A percentile compares a stretch with the other conserved stretches of the same genome.
Evolutionary conservation across 1,284 basidiomycete species (phyloP).

Genomic region (Boletus nobilissimus): DNA sequence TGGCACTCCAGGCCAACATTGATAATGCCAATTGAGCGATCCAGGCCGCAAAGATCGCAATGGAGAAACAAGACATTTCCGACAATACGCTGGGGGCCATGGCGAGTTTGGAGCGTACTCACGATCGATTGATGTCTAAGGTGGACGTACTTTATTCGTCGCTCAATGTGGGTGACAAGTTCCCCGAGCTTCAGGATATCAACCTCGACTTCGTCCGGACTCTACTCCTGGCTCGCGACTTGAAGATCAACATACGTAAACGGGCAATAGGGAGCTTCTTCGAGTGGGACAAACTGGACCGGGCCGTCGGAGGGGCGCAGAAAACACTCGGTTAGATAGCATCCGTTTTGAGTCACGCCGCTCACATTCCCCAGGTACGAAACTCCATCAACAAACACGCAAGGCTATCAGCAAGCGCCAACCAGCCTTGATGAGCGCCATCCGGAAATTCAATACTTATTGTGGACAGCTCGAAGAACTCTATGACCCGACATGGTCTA

Average conservation of each 20-base stretch:
- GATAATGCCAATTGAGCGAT: slow-evolving; percentile 44
- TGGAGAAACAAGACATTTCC: slow-evolving; percentile 21
- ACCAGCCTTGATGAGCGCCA: slow-evolving; percentile 44
- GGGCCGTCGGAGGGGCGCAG: background rate
- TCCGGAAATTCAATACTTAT: slow-evolving; percentile 43
- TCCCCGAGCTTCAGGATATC: slow-evolving; percentile 45
- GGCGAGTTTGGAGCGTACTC: background rate
- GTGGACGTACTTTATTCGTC: slow-evolving; percentile 50
- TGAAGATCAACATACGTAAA: slow-evolving; percentile 53
- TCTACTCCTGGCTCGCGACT: slow-evolving; percentile 47
- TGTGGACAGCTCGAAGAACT: slow-evolving; percentile 43
- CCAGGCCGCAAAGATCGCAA: slow-evolving; percentile 7
- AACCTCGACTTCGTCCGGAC: slow-evolving; percentile 47
- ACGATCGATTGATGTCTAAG: slow-evolving; percentile 27
- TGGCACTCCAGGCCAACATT: slow-evolving; percentile 50
- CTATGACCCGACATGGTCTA: slow-evolving; percentile 38
- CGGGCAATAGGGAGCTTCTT: slow-evolving; percentile 51
- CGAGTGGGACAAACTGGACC: slow-evolving; percentile 47
- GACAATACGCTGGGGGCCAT: background rate
- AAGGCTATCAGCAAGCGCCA: slow-evolving; percentile 39
- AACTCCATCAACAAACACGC: slow-evolving; percentile 48
- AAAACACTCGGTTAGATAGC: background rate
- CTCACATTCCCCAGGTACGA: background rate
- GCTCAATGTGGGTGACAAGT: slow-evolving; percentile 42
- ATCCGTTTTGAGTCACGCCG: background rate